A percentile compares a stretch with the other conserved stretches of the same genome.
phyloP scores from a whole-genome alignment of 2,329 filamentous ascomycete genomes.

The Chalaropsis thielavioides region DNA sequence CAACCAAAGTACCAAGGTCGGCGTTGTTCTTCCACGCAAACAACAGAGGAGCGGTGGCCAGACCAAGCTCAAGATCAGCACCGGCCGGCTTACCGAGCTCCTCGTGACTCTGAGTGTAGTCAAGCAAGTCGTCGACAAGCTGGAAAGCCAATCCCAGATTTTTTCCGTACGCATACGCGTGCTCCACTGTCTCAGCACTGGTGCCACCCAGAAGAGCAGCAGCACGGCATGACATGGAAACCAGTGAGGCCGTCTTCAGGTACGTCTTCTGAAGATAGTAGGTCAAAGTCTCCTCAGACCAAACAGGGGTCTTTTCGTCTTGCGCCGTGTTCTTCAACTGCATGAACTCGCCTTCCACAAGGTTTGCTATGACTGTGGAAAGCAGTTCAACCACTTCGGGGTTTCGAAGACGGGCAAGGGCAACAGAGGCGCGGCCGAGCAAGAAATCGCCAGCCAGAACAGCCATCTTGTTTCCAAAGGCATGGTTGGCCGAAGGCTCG shows the following conservation, averaged over 20 bases:
- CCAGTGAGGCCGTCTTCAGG: slow-evolving; percentile 87
- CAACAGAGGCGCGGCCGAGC: slow-evolving; percentile 82
- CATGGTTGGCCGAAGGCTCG: slow-evolving; percentile 75
- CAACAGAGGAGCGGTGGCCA: slow-evolving; percentile 83
- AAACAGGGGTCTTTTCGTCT: slow-evolving; percentile 71
- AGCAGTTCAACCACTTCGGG: slow-evolving; percentile 90
- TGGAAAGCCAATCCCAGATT: slow-evolving; percentile 93
- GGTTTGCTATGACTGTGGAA: slow-evolving; percentile 90
- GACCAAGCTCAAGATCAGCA: slow-evolving; percentile 79
- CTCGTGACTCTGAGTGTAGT: slow-evolving; percentile 74
- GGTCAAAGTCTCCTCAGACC: slow-evolving; percentile 74
- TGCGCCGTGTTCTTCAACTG: slow-evolving; percentile 90
- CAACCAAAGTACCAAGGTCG: slow-evolving; percentile 75
- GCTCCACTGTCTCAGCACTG: slow-evolving; percentile 66
- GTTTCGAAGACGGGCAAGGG: slow-evolving; percentile 75
- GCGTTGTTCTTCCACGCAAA: slow-evolving; percentile 90
- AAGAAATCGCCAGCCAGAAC: slow-evolving; percentile 95
- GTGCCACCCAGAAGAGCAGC: slow-evolving; percentile 72
- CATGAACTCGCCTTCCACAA: slow-evolving; percentile 99
- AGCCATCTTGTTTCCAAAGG: slow-evolving; percentile 99
- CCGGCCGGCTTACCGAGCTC: slow-evolving; percentile 91
- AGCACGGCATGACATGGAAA: slow-evolving; percentile 89
- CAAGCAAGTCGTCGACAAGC: slow-evolving; percentile 92
- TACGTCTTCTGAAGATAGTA: slow-evolving; percentile 99
- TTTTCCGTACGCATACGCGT: slow-evolving; percentile 81